Conservation (phyloP, 176 grass and related monocot genomes). For the Urochloa ruziziensis region DNA sequence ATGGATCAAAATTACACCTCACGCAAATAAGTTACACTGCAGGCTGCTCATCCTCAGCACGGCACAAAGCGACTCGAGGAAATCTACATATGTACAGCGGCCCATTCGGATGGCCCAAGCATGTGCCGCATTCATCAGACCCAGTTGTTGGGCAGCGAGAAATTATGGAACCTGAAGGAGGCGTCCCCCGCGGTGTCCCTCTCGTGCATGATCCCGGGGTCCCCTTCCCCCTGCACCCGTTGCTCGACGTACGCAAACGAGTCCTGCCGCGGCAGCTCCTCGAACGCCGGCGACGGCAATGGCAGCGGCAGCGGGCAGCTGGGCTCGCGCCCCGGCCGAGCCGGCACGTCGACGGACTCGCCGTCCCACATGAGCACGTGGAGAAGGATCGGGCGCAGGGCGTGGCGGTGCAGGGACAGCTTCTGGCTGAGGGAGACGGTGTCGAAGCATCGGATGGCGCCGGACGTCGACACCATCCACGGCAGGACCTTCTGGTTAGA, state of each 20-base stretch:
- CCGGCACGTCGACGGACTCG: not conserved
- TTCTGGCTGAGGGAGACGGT: constrained; percentile 96
- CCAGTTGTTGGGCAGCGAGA: constrained; percentile 85
- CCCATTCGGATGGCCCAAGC: not conserved
- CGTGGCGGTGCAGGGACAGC: constrained; percentile 90
- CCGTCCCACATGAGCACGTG: constrained; percentile 85
- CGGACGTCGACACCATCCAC: constrained; percentile 82
- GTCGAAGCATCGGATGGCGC: constrained; percentile 90
- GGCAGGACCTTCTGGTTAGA: constrained; percentile 74
- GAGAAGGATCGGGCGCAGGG: constrained; percentile 67
- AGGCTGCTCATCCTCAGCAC: constrained; percentile 10
- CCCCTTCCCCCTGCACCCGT: not conserved
- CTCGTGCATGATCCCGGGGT: constrained; percentile 39
- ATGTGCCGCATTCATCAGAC: constrained; percentile 38
- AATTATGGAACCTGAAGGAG: constrained; percentile 84
- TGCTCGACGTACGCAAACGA: constrained; percentile 44
- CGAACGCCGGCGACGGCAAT: constrained; percentile 33
- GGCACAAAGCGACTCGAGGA: not conserved
- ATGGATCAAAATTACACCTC: constrained; percentile 27
- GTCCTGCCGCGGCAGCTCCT: constrained; percentile 51
- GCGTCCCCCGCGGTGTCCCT: constrained; percentile 82
- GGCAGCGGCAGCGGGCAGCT: constrained; percentile 13
- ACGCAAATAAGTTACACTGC: not conserved
- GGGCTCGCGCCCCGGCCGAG: not conserved
- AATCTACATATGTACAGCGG: constrained; percentile 28